Evolutionary conservation across 164 flowering plant species (phyloP).

Genomic region (Macadamia tetraphylla): DNA sequence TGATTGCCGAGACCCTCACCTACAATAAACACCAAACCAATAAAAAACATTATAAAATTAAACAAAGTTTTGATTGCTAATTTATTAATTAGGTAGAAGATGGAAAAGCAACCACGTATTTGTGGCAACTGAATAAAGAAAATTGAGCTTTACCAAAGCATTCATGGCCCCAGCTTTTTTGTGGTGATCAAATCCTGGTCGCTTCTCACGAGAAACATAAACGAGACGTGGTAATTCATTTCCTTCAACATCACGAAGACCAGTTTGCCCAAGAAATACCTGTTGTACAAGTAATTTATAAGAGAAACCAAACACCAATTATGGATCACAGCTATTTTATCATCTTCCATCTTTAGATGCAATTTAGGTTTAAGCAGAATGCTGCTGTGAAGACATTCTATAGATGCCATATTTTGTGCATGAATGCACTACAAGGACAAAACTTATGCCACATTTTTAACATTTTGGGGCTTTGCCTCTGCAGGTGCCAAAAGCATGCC

Average conservation of each 20-base stretch:
- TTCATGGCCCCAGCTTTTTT: slow-evolving; percentile 86
- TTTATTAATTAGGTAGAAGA: neutral
- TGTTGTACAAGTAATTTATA: slow-evolving; percentile 12
- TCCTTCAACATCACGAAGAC: slow-evolving; percentile 55
- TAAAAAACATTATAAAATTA: neutral
- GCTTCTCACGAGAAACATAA: slow-evolving; percentile 83
- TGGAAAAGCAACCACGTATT: neutral
- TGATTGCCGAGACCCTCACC: slow-evolving; percentile 72
- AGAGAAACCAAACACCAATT: neutral
- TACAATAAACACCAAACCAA: slow-evolving; percentile 18
- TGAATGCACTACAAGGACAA: neutral
- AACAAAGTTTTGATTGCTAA: neutral
- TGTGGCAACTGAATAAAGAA: slow-evolving; percentile 3
- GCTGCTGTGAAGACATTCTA: neutral
- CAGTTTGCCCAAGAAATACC: slow-evolving; percentile 70
- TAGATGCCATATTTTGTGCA: neutral
- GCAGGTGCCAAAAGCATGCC: neutral
- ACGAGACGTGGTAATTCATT: slow-evolving; percentile 63
- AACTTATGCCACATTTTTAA: neutral
- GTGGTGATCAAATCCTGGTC: slow-evolving; percentile 78
- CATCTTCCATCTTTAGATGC: neutral
- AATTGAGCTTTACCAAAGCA: slow-evolving; percentile 42
- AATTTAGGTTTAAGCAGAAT: neutral
- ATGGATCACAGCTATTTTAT: neutral
- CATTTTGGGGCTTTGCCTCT: neutral